Percentiles rank a stretch among this genome's conserved stretches.
Conservation (phyloP, 768 basidiomycete genomes). For the Mycena haematopus region DNA sequence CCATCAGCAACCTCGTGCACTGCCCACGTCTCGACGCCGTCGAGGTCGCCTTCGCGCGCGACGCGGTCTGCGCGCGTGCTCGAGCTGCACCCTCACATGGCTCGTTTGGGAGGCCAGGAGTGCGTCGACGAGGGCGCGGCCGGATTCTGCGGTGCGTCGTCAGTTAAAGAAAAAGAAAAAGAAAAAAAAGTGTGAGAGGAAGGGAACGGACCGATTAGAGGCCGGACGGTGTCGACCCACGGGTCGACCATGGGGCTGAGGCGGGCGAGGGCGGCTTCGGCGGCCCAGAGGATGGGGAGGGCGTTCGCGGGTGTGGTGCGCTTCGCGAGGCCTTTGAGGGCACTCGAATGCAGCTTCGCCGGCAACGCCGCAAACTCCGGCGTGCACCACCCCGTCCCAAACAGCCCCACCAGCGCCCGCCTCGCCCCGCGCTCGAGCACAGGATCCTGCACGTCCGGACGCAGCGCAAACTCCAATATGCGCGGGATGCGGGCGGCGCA, state of each 20-base stretch:
- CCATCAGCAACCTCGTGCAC: constrained; percentile 87
- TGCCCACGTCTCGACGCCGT: constrained; percentile 83
- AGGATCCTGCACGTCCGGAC: constrained; percentile 78
- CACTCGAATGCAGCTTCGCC: constrained; percentile 64
- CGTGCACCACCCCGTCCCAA: constrained; percentile 89
- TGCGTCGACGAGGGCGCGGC: constrained; percentile 67
- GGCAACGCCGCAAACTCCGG: constrained; percentile 78
- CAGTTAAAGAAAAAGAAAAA: neutral
- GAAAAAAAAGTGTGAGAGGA: neutral
- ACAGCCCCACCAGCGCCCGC: constrained; percentile 80
- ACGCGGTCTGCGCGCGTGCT: constrained; percentile 49
- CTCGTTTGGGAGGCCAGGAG: constrained; percentile 72
- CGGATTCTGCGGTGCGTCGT: constrained; percentile 46
- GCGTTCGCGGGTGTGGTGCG: constrained; percentile 71
- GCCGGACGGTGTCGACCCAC: constrained; percentile 72
- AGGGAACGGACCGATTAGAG: constrained; percentile 61
- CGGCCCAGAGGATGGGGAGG: constrained; percentile 71
- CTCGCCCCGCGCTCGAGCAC: constrained; percentile 75
- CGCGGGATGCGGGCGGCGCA: constrained; percentile 83
- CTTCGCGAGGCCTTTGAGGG: constrained; percentile 78
- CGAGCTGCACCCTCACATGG: constrained; percentile 72
- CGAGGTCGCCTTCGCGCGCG: constrained; percentile 75
- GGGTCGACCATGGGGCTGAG: constrained; percentile 65
- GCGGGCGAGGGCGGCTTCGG: constrained; percentile 64
- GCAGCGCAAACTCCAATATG: constrained; percentile 80